Conservation (phyloP, 2,329 filamentous ascomycete genomes). For the Apiospora pterosperma region DNA sequence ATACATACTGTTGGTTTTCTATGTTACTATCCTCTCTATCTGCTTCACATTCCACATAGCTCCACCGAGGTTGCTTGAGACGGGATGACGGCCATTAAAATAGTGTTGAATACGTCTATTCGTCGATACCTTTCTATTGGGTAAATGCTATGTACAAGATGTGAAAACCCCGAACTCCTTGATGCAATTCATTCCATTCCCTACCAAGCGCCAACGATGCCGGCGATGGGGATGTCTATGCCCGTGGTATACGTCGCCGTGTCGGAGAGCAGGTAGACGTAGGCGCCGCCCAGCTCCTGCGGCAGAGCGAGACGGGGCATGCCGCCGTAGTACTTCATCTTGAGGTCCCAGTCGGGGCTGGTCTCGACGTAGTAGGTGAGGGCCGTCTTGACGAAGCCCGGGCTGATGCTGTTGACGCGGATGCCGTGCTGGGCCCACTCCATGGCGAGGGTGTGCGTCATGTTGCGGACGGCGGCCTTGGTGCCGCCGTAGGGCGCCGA, state of each 20-base stretch:
- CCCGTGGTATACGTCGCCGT: constrained; percentile 47
- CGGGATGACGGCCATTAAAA: rapidly evolving
- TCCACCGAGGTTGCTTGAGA: too few species aligned
- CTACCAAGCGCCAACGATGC: constrained; percentile 28
- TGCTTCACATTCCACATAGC: too few species aligned
- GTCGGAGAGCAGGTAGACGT: constrained; percentile 54
- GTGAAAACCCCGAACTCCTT: neutral
- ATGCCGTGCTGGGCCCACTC: constrained; percentile 46
- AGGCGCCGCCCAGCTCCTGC: constrained; percentile 52
- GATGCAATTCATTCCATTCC: neutral
- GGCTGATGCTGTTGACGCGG: constrained; percentile 44
- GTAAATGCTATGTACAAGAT: neutral
- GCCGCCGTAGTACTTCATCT: constrained; percentile 56
- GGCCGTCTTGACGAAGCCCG: constrained; percentile 39
- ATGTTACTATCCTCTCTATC: too few species aligned
- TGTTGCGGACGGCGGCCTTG: constrained; percentile 40
- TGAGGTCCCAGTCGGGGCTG: constrained; percentile 51
- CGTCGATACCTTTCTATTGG: neutral
- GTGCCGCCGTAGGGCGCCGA: constrained; percentile 45
- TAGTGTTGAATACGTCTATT: neutral
- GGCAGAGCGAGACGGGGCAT: constrained; percentile 52
- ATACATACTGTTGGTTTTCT: too few species aligned
- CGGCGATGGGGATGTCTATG: constrained; percentile 44
- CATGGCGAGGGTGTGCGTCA: constrained; percentile 39
- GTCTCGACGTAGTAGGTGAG: constrained; percentile 49